phyloP scores from a whole-genome alignment of 768 basidiomycete species.

The Pleurotus citrinopileatus region DNA sequence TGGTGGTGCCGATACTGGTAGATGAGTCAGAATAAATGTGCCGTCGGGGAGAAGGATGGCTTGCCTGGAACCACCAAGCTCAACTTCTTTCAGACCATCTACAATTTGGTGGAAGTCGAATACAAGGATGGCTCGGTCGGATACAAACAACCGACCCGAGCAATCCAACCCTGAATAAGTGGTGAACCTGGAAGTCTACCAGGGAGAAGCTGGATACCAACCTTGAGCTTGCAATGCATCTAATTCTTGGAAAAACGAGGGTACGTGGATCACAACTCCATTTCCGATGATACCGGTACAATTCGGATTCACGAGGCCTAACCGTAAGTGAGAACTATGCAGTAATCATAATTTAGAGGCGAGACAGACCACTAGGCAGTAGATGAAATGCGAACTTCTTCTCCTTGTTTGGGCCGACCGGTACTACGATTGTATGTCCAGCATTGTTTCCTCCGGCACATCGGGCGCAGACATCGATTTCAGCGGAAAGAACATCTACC shows the following conservation, averaged over 20 bases:
- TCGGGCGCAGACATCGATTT: slow-evolving; percentile 89
- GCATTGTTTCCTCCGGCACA: slow-evolving; percentile 99
- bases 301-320: slow-evolving; percentile 81
- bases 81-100: slow-evolving; percentile 96
- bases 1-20: slow-evolving; percentile 91
- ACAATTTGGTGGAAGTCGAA: slow-evolving; percentile 99
- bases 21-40: background rate
- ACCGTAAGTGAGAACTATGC: background rate
- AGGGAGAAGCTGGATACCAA: slow-evolving; percentile 25
- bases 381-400: slow-evolving; percentile 94
- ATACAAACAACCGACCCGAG: slow-evolving; percentile 81
- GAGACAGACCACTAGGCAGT: slow-evolving; percentile 77
- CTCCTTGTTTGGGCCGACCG: slow-evolving; percentile 60
- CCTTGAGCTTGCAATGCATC: slow-evolving; percentile 85
- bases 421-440: slow-evolving; percentile 95
- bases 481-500: slow-evolving; percentile 91
- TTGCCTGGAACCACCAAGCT: slow-evolving; percentile 86
- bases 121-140: slow-evolving; percentile 95
- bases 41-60: slow-evolving; percentile 1
- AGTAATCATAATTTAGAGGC: slow-evolving; percentile 10
- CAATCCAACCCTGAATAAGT: slow-evolving; percentile 72
- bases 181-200: background rate
- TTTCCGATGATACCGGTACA: slow-evolving; percentile 89
- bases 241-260: slow-evolving; percentile 92
- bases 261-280: slow-evolving; percentile 95